Evolutionary conservation across 2,329 filamentous ascomycete genomes (phyloP).

Genomic region (Alternaria sp.): DNA sequence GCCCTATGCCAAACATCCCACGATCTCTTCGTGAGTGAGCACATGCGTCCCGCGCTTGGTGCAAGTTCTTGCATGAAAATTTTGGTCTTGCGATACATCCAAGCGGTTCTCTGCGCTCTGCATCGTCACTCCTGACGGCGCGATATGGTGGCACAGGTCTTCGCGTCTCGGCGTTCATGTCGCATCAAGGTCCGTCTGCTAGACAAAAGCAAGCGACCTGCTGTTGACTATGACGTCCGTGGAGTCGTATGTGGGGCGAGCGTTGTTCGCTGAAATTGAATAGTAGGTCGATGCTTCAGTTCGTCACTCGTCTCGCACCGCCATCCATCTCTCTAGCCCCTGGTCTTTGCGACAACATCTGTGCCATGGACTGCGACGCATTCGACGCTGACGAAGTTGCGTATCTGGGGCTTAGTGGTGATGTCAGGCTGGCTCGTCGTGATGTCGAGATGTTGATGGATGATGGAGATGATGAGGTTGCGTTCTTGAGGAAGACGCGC

Average conservation of each 20-base stretch:
- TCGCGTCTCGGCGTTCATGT: neutral
- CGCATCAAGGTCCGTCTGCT: neutral
- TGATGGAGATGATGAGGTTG: constrained; percentile 7
- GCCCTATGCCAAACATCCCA: neutral
- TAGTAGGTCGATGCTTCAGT: neutral
- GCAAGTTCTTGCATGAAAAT: neutral
- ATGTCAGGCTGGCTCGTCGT: constrained; percentile 13
- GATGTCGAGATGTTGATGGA: constrained; percentile 6
- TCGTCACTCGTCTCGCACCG: neutral
- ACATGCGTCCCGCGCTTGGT: neutral
- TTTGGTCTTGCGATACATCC: neutral
- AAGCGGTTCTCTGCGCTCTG: neutral
- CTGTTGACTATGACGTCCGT: neutral
- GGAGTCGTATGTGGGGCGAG: neutral
- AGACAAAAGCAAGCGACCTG: neutral
- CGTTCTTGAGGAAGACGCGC: constrained; percentile 38
- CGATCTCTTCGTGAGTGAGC: neutral
- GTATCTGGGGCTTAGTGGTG: constrained; percentile 20
- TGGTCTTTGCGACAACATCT: constrained; percentile 29
- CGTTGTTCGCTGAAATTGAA: neutral
- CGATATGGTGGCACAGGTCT: neutral
- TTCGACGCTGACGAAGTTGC: constrained; percentile 21
- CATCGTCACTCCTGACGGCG: neutral
- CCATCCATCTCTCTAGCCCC: constrained; percentile 14
- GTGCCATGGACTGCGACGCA: constrained; percentile 36